Evolutionary conservation across 768 basidiomycete genomes (phyloP).

Genomic region (Pleurotus platypus): DNA sequence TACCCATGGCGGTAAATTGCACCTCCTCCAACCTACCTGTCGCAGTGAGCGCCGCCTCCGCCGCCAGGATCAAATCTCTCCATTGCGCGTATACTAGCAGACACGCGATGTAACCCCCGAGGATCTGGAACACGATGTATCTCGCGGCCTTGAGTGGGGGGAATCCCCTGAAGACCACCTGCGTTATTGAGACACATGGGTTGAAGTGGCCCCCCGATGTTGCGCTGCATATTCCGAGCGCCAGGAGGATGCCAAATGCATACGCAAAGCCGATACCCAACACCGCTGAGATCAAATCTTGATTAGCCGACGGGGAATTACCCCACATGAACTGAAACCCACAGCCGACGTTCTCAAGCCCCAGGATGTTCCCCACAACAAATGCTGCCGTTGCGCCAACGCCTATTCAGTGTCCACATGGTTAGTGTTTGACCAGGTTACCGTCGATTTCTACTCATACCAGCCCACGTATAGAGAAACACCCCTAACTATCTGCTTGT

Average conservation of each 20-base stretch:
- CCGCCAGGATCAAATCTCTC: constrained; percentile 38
- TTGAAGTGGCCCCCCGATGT: constrained; percentile 66
- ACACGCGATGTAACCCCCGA: constrained; percentile 63
- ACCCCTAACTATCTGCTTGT: constrained; percentile 43
- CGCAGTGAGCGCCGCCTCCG: constrained; percentile 27
- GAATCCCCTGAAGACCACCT: constrained; percentile 53
- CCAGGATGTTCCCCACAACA: constrained; percentile 41
- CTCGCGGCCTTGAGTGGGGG: constrained; percentile 50
- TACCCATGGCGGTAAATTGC: constrained; percentile 36
- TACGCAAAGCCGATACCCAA: constrained; percentile 58
- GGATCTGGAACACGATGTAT: constrained; percentile 63
- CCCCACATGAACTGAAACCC: constrained; percentile 17
- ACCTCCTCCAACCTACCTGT: constrained; percentile 21
- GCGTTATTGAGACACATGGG: constrained; percentile 56
- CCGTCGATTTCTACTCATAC: constrained; percentile 19
- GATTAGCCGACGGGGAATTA: too few relatives aligned
- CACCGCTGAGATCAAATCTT: constrained; percentile 32
- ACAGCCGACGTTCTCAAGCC: constrained; percentile 46
- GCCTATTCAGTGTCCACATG: constrained; percentile 26
- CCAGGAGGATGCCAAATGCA: constrained; percentile 56
- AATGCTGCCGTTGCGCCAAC: constrained; percentile 52
- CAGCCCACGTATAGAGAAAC: constrained; percentile 56
- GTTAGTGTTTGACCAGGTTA: background rate
- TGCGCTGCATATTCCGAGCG: constrained; percentile 46
- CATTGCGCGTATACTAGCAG: constrained; percentile 62